Base-by-base conservation (phyloP, 805 yeast genomes). In the Kazachstania kunashirensis region DNA sequence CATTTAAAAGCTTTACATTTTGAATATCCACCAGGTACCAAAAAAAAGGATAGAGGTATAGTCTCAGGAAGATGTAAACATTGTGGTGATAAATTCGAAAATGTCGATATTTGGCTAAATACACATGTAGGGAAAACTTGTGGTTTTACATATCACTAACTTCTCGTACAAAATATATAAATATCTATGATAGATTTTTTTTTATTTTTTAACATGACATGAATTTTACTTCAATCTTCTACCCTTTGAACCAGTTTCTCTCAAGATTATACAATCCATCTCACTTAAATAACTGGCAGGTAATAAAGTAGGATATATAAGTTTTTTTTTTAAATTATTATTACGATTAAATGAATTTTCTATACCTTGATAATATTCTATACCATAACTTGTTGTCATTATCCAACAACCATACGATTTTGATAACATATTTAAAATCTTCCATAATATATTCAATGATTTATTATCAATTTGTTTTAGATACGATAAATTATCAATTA, bases 1-100 rank as follows among this genome's bases (percentile, higher is more conserved):
- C 96, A 86, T 60, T 66, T 86, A 43, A 84, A 83, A 56, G 94
- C 95, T 2, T 70, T 86, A 43, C 96, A 86, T 54, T 86, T 86
- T 57, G 80, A 75, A 45, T 86, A 86, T 58, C 96, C 96, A 5
- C 71, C 71, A 27, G 95, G 95, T 6, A 85, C 95, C 3, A 75
- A 78, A 53, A 84, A 85, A 59, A 77, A 73, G 42, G 81, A 84
- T 49, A 70, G 96, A 44, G 57, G 61, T 15, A 70, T 73, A 35
- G 83, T 78, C 29, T 57, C 68, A 15, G 96, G 96, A 6, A 66
- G 65, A 38, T 88, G 96, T 61, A 76, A 77, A 49, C 79, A 76
- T 55, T 88, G 96, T 59, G 81, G 79, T 21, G 54, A 61, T 50
- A 60, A 61, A 36, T 88, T 84, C 52, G 62, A 57, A 9, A 77